Percentiles rank a stretch among this genome's conserved stretches.
Evolutionary conservation across 2,329 filamentous ascomycete species (phyloP).

Genomic region (Phyllosticta capitalensis): DNA sequence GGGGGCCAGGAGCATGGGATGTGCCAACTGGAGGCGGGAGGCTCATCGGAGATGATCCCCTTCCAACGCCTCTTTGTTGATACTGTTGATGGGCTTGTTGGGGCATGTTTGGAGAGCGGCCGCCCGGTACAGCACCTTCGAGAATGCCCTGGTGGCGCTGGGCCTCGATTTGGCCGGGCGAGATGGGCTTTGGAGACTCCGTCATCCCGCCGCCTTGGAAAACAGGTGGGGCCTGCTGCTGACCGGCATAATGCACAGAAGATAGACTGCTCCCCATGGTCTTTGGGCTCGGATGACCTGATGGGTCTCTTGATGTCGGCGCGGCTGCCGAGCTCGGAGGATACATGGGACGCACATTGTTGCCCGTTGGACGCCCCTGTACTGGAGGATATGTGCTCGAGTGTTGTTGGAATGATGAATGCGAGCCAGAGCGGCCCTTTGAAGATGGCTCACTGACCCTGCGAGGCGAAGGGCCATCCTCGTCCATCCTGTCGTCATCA

Average conservation of each 20-base stretch:
- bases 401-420: slow-evolving; percentile 54
- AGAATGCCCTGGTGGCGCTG: slow-evolving; percentile 46
- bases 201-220: slow-evolving; percentile 67
- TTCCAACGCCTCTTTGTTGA: slow-evolving; percentile 49
- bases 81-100: slow-evolving; percentile 51
- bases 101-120: slow-evolving; percentile 57
- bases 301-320: slow-evolving; percentile 25
- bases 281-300: slow-evolving; percentile 31
- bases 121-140: slow-evolving; percentile 39
- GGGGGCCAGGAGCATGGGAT: slow-evolving; percentile 27
- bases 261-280: slow-evolving; percentile 27
- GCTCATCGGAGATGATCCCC: slow-evolving; percentile 44
- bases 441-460: slow-evolving; percentile 66
- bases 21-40: slow-evolving; percentile 32
- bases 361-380: slow-evolving; percentile 30
- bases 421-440: slow-evolving; percentile 47
- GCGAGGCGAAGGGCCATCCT: slow-evolving; percentile 43
- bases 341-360: slow-evolving; percentile 24
- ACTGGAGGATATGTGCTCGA: slow-evolving; percentile 71
- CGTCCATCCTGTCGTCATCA: slow-evolving; percentile 49
- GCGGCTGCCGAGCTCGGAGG: slow-evolving; percentile 21
- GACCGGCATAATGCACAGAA: slow-evolving; percentile 25
- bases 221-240: slow-evolving; percentile 39
- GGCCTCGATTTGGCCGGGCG: slow-evolving; percentile 48
- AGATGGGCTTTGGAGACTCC: slow-evolving; percentile 79